These are phyloP conservation scores for Aspergillus nanangensis DNA, from an alignment of 495 filamentous ascomycete genomes.

Conservation along the genomic window DNA sequence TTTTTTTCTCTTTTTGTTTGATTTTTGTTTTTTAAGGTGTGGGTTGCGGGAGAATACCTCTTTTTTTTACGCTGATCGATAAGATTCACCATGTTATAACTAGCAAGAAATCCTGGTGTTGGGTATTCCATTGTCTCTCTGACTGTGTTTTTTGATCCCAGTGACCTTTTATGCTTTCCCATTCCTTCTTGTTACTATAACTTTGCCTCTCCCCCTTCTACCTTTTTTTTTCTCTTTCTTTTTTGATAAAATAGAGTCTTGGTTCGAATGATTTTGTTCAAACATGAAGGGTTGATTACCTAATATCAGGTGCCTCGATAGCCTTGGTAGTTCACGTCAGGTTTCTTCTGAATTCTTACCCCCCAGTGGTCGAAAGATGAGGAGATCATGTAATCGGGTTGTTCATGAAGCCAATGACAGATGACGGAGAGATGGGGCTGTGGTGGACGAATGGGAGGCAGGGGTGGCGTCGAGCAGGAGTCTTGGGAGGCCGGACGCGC, in stretches of 20 bases:
- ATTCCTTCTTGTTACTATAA: conserved; percentile 14
- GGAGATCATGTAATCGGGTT: no score
- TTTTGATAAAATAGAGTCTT: conserved; percentile 4
- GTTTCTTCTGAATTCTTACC: no score
- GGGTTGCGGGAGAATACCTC: conserved; percentile 23
- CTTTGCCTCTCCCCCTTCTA: conserved; percentile 6
- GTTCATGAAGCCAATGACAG: not conserved
- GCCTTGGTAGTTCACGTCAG: no score
- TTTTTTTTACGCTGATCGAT: conserved; percentile 23
- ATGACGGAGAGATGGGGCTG: not conserved
- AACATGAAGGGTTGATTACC: no score
- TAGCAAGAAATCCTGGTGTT: conserved; percentile 28
- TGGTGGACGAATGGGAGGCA: conserved; percentile 6
- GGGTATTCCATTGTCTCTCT: conserved; percentile 25
- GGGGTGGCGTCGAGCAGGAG: conserved; percentile 8
- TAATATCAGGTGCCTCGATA: no score
- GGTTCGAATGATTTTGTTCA: no score
- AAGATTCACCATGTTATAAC: conserved; percentile 14
- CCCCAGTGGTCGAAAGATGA: no score
- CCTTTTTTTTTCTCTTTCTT: conserved; percentile 12
- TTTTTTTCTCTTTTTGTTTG: conserved; percentile 19
- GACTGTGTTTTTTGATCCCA: conserved; percentile 11
- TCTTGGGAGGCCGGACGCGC: conserved; percentile 15
- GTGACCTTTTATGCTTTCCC: conserved; percentile 8
- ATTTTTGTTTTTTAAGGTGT: conserved; percentile 4